These are phyloP conservation scores for Boechera retrofracta DNA, from an alignment of 345 rosid species.

Conservation along the genomic window DNA sequence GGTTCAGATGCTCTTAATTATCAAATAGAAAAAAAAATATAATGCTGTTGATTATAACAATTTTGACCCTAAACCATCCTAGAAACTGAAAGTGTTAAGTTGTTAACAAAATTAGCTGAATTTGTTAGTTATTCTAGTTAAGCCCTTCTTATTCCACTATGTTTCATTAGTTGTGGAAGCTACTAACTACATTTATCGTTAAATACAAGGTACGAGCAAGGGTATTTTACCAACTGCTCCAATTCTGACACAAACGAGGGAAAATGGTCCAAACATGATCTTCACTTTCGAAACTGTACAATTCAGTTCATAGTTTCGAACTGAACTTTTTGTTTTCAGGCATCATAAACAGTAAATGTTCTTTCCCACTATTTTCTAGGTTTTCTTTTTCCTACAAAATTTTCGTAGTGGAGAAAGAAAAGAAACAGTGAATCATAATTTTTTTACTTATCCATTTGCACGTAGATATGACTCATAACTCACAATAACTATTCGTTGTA, in stretches of 20 bases:
- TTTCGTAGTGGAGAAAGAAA: background rate
- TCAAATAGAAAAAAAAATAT: too few relatives aligned
- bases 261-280: conserved; percentile 26
- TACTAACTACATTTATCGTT: background rate
- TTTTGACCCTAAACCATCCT: too few relatives aligned
- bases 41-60: too few relatives aligned
- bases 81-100: too few relatives aligned
- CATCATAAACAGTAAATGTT: conserved; percentile 11
- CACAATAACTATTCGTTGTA: conserved; percentile 29
- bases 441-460: conserved; percentile 32
- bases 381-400: background rate
- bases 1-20: too few relatives aligned
- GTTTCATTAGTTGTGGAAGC: background rate
- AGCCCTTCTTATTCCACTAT: background rate
- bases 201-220: background rate
- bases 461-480: conserved; percentile 34
- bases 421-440: conserved; percentile 5
- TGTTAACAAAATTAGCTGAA: too few relatives aligned
- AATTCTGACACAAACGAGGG: conserved; percentile 12
- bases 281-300: conserved; percentile 15
- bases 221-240: background rate
- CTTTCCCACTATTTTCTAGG: too few relatives aligned
- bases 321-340: background rate
- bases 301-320: conserved; percentile 1
- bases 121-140: too few relatives aligned